These are phyloP conservation scores for Ceratocystis huliohia DNA, from an alignment of 2,329 filamentous ascomycete species.

Conservation along the genomic window DNA sequence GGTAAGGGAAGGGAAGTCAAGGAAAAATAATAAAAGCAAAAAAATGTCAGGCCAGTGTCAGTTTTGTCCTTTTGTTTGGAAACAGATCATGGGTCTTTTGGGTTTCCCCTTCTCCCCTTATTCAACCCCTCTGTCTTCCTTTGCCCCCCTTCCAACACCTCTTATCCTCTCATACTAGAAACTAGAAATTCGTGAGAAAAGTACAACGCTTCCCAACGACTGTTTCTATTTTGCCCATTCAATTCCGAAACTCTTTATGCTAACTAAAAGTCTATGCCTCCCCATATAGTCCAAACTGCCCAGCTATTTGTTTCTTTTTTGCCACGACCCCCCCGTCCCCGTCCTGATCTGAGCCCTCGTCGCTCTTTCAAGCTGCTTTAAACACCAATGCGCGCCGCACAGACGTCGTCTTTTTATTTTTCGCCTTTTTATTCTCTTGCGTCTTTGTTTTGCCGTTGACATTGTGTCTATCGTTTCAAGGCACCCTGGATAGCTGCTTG, in stretches of 20 bases:
- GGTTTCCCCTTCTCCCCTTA: background rate
- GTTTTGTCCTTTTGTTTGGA: background rate
- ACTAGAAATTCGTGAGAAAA: background rate
- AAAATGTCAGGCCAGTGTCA: background rate
- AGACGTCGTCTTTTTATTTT: conserved; percentile 5
- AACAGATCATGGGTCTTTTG: conserved; percentile 2
- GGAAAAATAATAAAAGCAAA: too few species aligned
- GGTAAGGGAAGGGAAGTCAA: background rate
- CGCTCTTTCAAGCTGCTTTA: background rate
- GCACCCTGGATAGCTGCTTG: background rate
- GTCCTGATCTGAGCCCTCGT: background rate
- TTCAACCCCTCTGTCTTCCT: background rate
- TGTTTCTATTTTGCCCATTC: background rate
- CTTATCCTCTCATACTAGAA: background rate
- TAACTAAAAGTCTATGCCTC: conserved; percentile 1
- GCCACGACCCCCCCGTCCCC: conserved; percentile 3
- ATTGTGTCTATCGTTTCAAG: background rate
- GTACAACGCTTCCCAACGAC: background rate
- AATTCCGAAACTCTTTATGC: background rate
- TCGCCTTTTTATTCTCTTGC: background rate
- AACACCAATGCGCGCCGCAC: conserved; percentile 6
- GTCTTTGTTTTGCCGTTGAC: conserved; percentile 5
- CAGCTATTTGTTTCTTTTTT: conserved; percentile 6
- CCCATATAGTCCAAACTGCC: background rate
- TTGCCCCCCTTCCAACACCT: background rate